A percentile compares a stretch with the other conserved stretches of the same genome.
Evolutionary conservation across 108 stramenopile species (phyloP).

Genomic region (Discostella pseudostelligera): DNA sequence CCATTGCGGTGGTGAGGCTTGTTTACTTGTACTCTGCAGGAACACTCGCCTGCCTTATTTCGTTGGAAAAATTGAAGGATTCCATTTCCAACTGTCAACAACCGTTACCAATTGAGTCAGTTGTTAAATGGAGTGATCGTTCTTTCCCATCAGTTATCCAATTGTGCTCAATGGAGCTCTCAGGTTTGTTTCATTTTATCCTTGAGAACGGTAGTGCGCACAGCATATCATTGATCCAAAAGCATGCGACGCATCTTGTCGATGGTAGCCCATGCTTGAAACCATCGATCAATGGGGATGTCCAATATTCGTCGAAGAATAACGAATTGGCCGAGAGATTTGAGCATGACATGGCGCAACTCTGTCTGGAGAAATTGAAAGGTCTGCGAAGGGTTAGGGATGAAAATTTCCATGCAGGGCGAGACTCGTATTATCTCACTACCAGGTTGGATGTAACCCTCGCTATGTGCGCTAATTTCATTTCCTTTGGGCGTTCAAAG

Average conservation of each 20-base stretch:
- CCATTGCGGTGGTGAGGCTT: constrained; percentile 13
- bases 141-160: constrained; percentile 22
- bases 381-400: constrained; percentile 9
- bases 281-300: constrained; percentile 4
- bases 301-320: background rate
- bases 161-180: constrained; percentile 36
- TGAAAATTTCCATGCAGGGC: background rate
- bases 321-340: constrained; percentile 7
- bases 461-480: constrained; percentile 23
- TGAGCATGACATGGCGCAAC: constrained; percentile 23
- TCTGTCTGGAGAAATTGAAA: constrained; percentile 36
- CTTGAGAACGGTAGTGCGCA: constrained; percentile 12
- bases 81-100: background rate
- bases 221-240: constrained; percentile 21
- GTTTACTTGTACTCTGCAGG: constrained; percentile 34
- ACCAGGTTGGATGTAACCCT: constrained; percentile 21
- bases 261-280: constrained; percentile 17
- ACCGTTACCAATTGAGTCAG: constrained; percentile 1
- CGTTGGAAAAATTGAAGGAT: constrained; percentile 20
- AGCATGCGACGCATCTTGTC: constrained; percentile 18
- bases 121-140: constrained; percentile 9
- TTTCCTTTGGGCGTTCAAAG: constrained; percentile 22
- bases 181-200: constrained; percentile 19
- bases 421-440: constrained; percentile 1
- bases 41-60: constrained; percentile 22